Conservation (phyloP, 2,329 filamentous ascomycete genomes). For the Magnaporthales sp. region DNA sequence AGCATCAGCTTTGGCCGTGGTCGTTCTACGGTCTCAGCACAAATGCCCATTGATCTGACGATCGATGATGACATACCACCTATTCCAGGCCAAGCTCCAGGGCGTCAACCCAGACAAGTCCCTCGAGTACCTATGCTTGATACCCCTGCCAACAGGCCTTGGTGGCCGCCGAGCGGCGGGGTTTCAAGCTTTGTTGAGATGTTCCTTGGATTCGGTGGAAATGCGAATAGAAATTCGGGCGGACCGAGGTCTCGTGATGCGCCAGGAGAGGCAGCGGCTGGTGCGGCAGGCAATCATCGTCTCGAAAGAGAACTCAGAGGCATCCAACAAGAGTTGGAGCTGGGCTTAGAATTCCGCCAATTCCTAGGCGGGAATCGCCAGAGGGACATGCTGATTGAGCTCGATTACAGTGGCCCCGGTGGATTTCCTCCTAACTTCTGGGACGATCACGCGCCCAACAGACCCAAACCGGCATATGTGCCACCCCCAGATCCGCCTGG, state of each 20-base stretch:
- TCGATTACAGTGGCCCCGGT: constrained; percentile 2
- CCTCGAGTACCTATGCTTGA: constrained; percentile 16
- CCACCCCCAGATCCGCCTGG: constrained; percentile 54
- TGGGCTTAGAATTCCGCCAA: constrained; percentile 5
- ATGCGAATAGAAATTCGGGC: background rate
- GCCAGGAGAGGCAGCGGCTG: background rate
- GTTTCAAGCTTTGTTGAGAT: background rate
- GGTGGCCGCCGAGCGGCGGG: background rate
- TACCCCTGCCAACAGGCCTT: constrained; percentile 13
- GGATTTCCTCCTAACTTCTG: constrained; percentile 18
- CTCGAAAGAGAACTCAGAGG: background rate
- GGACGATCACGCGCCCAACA: constrained; percentile 10
- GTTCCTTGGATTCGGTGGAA: background rate
- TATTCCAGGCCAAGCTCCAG: background rate
- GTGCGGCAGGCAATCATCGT: background rate
- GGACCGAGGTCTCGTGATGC: no score
- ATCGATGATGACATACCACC: constrained; percentile 20
- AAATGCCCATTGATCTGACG: constrained; percentile 41
- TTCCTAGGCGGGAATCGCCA: constrained; percentile 12
- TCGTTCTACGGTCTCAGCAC: constrained; percentile 16
- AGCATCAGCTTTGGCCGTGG: constrained; percentile 19
- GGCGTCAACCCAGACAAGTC: background rate
- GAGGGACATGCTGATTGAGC: constrained; percentile 1
- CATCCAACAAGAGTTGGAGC: background rate
- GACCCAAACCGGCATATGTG: constrained; percentile 42